Conservation (phyloP, 352 stramenopile species). For the Globisporangium barbulae region DNA sequence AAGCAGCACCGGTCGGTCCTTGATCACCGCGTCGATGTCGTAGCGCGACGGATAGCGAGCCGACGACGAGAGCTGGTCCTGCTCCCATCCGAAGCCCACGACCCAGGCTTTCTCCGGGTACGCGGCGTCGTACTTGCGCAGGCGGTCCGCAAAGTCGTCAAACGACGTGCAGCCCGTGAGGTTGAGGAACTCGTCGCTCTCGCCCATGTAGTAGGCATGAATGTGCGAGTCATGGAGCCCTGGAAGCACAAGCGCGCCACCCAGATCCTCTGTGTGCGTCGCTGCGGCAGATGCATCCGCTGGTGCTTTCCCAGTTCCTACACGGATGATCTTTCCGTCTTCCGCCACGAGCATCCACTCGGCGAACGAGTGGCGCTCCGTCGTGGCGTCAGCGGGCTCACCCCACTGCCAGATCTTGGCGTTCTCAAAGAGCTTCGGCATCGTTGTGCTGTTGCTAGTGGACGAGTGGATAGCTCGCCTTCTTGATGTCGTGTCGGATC, state of each 20-base stretch:
- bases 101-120: conserved; percentile 76
- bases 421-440: conserved; percentile 51
- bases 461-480: not conserved
- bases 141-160: conserved; percentile 51
- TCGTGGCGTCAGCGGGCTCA: conserved; percentile 4
- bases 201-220: conserved; percentile 81
- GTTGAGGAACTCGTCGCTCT: conserved; percentile 83
- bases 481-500: not conserved
- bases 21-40: conserved; percentile 77
- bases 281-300: conserved; percentile 2
- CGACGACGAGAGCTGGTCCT: conserved; percentile 63
- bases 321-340: conserved; percentile 34
- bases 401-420: conserved; percentile 73
- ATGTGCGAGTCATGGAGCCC: conserved; percentile 89
- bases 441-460: conserved; percentile 6
- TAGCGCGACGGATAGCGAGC: conserved; percentile 66
- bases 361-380: conserved; percentile 23
- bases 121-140: conserved; percentile 52
- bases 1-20: conserved; percentile 66
- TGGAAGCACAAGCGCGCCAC: conserved; percentile 66
- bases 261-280: conserved; percentile 40
- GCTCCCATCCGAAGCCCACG: conserved; percentile 84
- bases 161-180: conserved; percentile 72
- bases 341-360: conserved; percentile 61
- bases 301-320: conserved; percentile 27